Evolutionary conservation across 352 stramenopile species (phyloP).

Genomic region (Phytophthora capsici): DNA sequence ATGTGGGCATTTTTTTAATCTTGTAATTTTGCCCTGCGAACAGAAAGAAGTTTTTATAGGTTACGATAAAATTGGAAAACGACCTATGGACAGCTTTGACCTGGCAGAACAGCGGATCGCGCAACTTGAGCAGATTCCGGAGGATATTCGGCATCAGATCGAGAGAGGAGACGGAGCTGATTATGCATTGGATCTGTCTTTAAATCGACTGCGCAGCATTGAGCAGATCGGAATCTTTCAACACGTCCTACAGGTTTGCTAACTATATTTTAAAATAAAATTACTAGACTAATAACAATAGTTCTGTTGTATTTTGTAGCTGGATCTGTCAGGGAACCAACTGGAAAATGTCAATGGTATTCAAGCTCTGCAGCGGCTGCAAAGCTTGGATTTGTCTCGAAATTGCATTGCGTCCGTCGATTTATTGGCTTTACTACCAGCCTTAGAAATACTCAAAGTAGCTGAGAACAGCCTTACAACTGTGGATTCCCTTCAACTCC

Average conservation of each 20-base stretch:
- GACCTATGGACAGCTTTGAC: constrained; percentile 55
- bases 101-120: constrained; percentile 58
- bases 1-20: no score
- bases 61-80: no score
- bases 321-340: constrained; percentile 71
- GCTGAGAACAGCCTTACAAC: constrained; percentile 62
- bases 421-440: constrained; percentile 40
- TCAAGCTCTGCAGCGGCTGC: constrained; percentile 45
- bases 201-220: constrained; percentile 57
- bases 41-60: no score
- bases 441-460: constrained; percentile 58
- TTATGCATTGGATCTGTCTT: constrained; percentile 57
- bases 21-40: no score
- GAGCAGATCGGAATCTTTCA: constrained; percentile 51
- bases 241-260: constrained; percentile 51
- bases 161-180: constrained; percentile 37
- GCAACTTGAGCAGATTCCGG: constrained; percentile 54
- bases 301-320: constrained; percentile 21
- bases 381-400: constrained; percentile 55
- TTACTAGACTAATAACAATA: no score
- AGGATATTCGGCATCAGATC: constrained; percentile 47
- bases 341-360: constrained; percentile 60
- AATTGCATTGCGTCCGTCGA: constrained; percentile 62
- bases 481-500: constrained; percentile 44
- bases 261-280: background rate